Base-by-base conservation (phyloP, 257 asterid genomes). In the Avicennia marina region DNA sequence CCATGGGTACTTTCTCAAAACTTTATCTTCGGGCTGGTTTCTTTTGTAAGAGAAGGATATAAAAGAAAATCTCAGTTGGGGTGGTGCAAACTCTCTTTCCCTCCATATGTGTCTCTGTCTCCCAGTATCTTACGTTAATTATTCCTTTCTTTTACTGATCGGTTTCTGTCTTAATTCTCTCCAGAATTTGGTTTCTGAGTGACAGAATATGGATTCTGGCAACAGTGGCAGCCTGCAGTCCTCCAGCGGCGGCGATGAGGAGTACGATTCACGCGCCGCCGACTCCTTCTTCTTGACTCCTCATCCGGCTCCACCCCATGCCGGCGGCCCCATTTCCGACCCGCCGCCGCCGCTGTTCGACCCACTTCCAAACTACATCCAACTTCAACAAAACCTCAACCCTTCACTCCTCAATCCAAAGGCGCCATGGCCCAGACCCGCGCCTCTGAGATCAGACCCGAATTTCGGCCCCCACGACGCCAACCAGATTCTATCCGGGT, bases 181-280 rank as follows among this genome's bases (percentile, higher is more conserved):
- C 62, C 53, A 25, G 68, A 52, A 55, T 67, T 70, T 48, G 7
- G 48, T 43, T 60, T 45, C 54, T 43, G 56, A 39, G 36, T 17
- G 9, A 26, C 33, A 1, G 32, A 10, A 5, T 0, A 83, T 82
- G 91, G 89, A 87, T 72, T 84, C 93, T 25, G 75, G 74, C 62
- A 75, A 78, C 36, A 87, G 94, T 60, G 94, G 78, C 11, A 83
- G 94, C 66, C 43, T 75, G 2, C 87, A 80, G 62, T 82, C 96
- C 16, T 87, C 94, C 2, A 78, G 93, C 60, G 88, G 79, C 6
- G 81, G 81, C 29, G 87, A 87, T 6, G 93, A 82, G 44, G 90
- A 84, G 70, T 76, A 69, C 69, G 80, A 84, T n/a, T 79, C 96
- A 62, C 90, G 85, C 72, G 77, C 82, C 63, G 77, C 83, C 65